Conservation (phyloP, 306 rosid genomes). For the Cucurbita maxima region DNA sequence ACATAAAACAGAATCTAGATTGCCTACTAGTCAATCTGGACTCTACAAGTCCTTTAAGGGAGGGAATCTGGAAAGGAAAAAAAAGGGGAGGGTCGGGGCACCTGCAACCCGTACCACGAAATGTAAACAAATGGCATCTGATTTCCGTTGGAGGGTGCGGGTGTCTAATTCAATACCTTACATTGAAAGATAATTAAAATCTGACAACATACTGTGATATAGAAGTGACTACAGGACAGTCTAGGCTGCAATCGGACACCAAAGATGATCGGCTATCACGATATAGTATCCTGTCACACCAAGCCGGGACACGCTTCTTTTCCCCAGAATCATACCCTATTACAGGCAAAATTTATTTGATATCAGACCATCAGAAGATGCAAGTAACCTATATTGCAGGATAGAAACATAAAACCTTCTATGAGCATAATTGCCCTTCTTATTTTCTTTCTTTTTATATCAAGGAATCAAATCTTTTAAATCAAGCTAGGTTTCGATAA, state of each 20-base stretch:
- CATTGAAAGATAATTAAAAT: conserved; percentile 7
- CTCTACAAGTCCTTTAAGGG: not conserved
- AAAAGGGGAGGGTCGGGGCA: not conserved
- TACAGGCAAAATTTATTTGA: not conserved
- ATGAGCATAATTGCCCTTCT: not conserved
- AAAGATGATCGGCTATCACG: conserved; percentile 64
- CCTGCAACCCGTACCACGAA: not conserved
- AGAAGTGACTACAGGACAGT: conserved; percentile 64
- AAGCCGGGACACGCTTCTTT: conserved; percentile 95
- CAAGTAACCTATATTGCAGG: not conserved
- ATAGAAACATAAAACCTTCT: not conserved
- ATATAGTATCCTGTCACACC: conserved; percentile 95
- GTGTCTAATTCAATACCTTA: conserved; percentile 6
- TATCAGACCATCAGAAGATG: not conserved
- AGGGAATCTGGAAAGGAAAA: too few species aligned
- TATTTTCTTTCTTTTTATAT: not conserved
- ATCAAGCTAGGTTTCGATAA: not conserved
- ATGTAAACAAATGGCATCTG: not conserved
- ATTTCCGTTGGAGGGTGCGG: not conserved
- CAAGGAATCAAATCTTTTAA: not conserved
- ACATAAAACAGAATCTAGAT: not conserved
- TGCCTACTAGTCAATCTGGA: not conserved
- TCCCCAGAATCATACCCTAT: conserved; percentile 96
- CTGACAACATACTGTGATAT: conserved; percentile 45
- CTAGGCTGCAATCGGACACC: conserved; percentile 59